Evolutionary conservation across 805 yeast species (phyloP).

Genomic region (Brettanomyces sp.): DNA sequence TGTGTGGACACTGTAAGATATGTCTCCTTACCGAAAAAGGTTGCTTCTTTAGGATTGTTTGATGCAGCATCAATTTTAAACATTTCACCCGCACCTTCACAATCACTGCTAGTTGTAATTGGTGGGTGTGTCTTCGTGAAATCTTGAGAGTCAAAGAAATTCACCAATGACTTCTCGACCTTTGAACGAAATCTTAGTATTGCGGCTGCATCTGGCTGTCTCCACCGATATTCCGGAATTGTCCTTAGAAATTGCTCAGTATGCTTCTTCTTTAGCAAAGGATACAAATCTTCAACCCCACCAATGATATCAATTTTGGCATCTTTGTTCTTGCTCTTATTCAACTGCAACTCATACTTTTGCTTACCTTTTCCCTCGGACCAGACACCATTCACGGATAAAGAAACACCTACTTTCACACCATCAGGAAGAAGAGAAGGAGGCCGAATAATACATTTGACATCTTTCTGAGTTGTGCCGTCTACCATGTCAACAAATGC

Average conservation of each 20-base stretch:
- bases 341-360: conserved; percentile 38
- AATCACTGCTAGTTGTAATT: conserved; percentile 76
- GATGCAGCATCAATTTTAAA: conserved; percentile 42
- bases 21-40: conserved; percentile 58
- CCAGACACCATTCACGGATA: conserved; percentile 26
- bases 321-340: conserved; percentile 19
- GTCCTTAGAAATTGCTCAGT: conserved; percentile 57
- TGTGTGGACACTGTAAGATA: conserved; percentile 88
- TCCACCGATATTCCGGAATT: conserved; percentile 71
- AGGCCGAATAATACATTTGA: conserved; percentile 48
- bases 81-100: conserved; percentile 96
- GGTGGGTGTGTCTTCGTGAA: conserved; percentile 82
- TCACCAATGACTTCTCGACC: conserved; percentile 43
- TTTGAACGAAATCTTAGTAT: conserved; percentile 65
- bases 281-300: conserved; percentile 52
- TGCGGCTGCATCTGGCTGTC: conserved; percentile 56
- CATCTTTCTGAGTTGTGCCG: conserved; percentile 50
- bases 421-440: conserved; percentile 21
- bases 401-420: conserved; percentile 30
- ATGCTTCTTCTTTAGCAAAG: conserved; percentile 75
- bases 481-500: conserved; percentile 77
- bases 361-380: conserved; percentile 40
- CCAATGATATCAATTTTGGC: conserved; percentile 44
- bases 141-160: conserved; percentile 42
- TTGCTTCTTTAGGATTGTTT: conserved; percentile 12